Percentiles rank a stretch among this genome's conserved stretches.
Conservation (phyloP, 345 rosid genomes). For the Gossypium mustelinum region DNA sequence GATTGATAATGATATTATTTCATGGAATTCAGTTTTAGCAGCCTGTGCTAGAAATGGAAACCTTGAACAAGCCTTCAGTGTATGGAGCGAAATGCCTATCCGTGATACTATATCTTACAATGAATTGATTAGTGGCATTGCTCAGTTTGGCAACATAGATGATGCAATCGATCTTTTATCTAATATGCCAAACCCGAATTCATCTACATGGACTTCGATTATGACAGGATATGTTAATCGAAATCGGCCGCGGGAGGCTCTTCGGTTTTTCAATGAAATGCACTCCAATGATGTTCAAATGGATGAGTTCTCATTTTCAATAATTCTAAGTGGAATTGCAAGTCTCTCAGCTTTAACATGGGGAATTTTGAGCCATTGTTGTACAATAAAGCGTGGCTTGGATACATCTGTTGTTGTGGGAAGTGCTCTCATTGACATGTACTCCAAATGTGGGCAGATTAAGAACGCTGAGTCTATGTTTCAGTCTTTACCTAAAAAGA, state of each 20-base stretch:
- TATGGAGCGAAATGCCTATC: constrained; percentile 50
- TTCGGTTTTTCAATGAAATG: constrained; percentile 53
- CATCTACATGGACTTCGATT: constrained; percentile 85
- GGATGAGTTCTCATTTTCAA: constrained; percentile 63
- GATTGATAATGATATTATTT: constrained; percentile 54
- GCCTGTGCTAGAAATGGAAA: constrained; percentile 59
- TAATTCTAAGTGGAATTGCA: constrained; percentile 58
- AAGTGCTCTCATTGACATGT: constrained; percentile 75
- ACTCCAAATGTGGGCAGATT: constrained; percentile 69
- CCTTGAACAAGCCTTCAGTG: constrained; percentile 47
- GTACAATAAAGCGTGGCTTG: constrained; percentile 35
- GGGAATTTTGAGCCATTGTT: constrained; percentile 64
- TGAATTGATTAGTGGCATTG: constrained; percentile 57
- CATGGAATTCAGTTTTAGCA: constrained; percentile 79
- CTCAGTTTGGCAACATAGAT: constrained; percentile 52
- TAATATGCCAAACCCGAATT: constrained; percentile 50
- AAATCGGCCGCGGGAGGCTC: constrained; percentile 43
- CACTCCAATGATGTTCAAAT: constrained; percentile 35
- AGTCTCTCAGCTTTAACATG: constrained; percentile 49
- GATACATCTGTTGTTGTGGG: constrained; percentile 53
- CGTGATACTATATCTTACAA: constrained; percentile 75
- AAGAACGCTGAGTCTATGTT: constrained; percentile 50
- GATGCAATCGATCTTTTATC: constrained; percentile 44
- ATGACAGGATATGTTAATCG: constrained; percentile 62
- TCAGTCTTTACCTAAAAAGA: constrained; percentile 40